These are phyloP conservation scores for Moricandia arvensis DNA, from an alignment of 345 rosid genomes.

Conservation along the genomic window DNA sequence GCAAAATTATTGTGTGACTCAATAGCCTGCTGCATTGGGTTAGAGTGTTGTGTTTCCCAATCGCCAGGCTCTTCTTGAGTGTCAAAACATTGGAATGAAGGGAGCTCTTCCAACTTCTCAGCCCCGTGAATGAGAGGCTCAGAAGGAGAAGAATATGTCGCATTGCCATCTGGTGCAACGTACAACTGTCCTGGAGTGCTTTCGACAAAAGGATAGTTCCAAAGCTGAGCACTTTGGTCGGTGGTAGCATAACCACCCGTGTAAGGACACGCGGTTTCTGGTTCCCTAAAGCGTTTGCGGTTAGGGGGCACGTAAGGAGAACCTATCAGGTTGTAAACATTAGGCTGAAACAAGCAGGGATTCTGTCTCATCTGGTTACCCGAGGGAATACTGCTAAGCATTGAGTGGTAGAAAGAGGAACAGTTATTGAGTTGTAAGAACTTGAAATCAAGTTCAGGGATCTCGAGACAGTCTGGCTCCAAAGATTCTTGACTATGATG, in stretches of 20 bases:
- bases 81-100: slow-evolving; percentile 67
- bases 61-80: slow-evolving; percentile 19
- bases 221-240: slow-evolving; percentile 15
- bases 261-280: background rate
- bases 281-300: slow-evolving; percentile 12
- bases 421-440: slow-evolving; percentile 34
- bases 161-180: slow-evolving; percentile 39
- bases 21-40: slow-evolving; percentile 40
- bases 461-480: slow-evolving; percentile 41
- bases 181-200: slow-evolving; percentile 31
- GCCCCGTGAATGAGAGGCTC: slow-evolving; percentile 39
- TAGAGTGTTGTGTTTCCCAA: slow-evolving; percentile 37
- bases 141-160: slow-evolving; percentile 45
- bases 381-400: slow-evolving; percentile 11
- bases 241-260: background rate
- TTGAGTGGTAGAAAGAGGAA: background rate
- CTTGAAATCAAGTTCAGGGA: slow-evolving; percentile 52
- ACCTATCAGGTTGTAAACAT: background rate
- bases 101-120: slow-evolving; percentile 65
- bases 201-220: slow-evolving; percentile 24
- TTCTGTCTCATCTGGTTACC: background rate
- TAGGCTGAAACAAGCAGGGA: slow-evolving; percentile 1
- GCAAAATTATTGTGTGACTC: slow-evolving; percentile 50
- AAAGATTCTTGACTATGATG: slow-evolving; percentile 40
- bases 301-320: slow-evolving; percentile 17